Base-by-base conservation (phyloP, 371 early-diverging fungal genomes). In the Haplosporangium sp. region DNA sequence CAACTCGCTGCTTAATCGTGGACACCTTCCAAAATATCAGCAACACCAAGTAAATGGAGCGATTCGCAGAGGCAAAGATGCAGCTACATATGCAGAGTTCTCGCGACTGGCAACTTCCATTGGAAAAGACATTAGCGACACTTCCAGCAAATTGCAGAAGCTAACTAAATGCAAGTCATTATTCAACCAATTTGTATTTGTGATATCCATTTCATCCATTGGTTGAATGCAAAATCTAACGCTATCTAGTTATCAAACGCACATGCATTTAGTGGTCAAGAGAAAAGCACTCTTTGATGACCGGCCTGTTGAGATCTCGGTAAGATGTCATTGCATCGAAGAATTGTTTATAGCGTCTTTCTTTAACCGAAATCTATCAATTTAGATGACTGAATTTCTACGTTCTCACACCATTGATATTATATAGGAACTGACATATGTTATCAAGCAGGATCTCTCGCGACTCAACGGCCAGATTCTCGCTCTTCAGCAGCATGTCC, bases 381-480 rank as follows among this genome's bases (percentile, higher is more conserved):
- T 29, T 2, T 29, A 29, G 2, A 29, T 29, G 29, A 29, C 45
- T 46, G 8, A 14, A 9, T 58, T 13, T 57, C 37, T 55, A 16
- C 43, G 37, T 38, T 9, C n/a, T 13, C 12, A 3, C 18, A 38
- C 29, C 63, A n/a, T 36, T 36, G 37, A 13, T 48, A 5, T 46
- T 36, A 0, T 58, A 18, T 89, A 95, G 91, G 93, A 95, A 79
- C 82, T 97, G 70, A 94, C 96, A 20, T 86, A 86, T 77, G 88
- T 91, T 48, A 96, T 96, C 71, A 96, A 96, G 81, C 95, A 95
- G 87, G 94, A 95, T 61, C 93, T 97, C 62, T 93, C 94, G n/a
- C 89, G 90, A 54, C 86, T 96, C 59, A 95, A 95, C 75, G 87
- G 87, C 45, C 95, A 95, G 79, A 97, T 94, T 47, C 85, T 91